Evolutionary conservation across 768 basidiomycete species (phyloP).

Genomic region (Lentinula sp.): DNA sequence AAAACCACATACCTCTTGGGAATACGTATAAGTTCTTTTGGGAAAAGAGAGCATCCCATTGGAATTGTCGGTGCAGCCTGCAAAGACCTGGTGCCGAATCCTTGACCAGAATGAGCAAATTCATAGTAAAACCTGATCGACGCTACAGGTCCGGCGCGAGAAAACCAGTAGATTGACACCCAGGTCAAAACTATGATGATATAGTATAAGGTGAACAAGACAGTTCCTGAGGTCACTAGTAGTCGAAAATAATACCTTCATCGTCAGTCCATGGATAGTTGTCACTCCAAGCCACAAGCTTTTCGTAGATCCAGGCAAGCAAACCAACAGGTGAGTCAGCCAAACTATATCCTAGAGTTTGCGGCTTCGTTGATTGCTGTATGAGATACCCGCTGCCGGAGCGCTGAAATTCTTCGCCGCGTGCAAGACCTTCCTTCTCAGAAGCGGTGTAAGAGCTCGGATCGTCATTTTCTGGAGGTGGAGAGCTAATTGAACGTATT

Average conservation of each 20-base stretch:
- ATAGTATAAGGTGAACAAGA: not conserved
- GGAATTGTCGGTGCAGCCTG: not conserved
- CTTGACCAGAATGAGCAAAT: not conserved
- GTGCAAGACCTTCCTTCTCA: constrained; percentile 3
- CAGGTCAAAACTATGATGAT: constrained; percentile 17
- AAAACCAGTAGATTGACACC: constrained; percentile 24
- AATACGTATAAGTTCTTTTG: not conserved
- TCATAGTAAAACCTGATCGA: constrained; percentile 14
- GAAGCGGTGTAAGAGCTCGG: constrained; percentile 19
- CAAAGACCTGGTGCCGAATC: not conserved
- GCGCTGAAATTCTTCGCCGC: not conserved
- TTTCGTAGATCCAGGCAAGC: constrained; percentile 31
- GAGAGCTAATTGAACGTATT: constrained; percentile 5
- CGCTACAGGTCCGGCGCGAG: constrained; percentile 20
- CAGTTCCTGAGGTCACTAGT: not conserved
- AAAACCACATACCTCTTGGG: not conserved
- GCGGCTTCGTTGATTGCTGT: constrained; percentile 24
- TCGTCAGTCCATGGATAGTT: constrained; percentile 39
- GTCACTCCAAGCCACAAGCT: constrained; percentile 27
- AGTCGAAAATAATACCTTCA: constrained; percentile 21
- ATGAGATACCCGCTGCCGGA: constrained; percentile 19
- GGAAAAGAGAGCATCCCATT: not conserved
- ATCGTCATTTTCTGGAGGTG: constrained; percentile 18
- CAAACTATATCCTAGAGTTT: constrained; percentile 31
- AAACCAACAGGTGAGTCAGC: constrained; percentile 39